These are phyloP conservation scores for Camelina neglecta DNA, from an alignment of 345 rosid species.

Conservation along the genomic window DNA sequence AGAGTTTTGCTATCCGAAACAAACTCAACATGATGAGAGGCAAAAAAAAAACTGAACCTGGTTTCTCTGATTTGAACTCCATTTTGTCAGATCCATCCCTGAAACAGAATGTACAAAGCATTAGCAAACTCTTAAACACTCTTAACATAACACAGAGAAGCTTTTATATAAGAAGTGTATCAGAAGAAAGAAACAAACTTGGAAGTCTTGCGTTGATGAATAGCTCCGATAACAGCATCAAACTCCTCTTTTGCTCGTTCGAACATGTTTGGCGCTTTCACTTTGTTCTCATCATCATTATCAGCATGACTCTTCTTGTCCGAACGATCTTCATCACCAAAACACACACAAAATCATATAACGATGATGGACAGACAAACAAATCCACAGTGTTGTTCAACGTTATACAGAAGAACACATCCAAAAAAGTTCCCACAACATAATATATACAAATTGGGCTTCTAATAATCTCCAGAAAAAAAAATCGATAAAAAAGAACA, in stretches of 20 bases:
- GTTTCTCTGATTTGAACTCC: slow-evolving; percentile 44
- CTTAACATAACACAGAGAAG: neutral
- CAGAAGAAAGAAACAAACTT: neutral
- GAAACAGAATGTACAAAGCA: slow-evolving; percentile 22
- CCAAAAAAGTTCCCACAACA: neutral
- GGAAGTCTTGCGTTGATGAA: slow-evolving; percentile 51
- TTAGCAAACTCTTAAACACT: slow-evolving; percentile 14
- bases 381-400: slow-evolving; percentile 8
- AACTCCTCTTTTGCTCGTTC: slow-evolving; percentile 71
- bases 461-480: neutral
- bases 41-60: slow-evolving; percentile 40
- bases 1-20: neutral
- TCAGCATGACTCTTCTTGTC: slow-evolving; percentile 49
- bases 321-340: slow-evolving; percentile 34
- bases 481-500: neutral
- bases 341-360: neutral
- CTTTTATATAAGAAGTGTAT: neutral
- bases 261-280: slow-evolving; percentile 65
- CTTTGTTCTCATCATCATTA: slow-evolving; percentile 54
- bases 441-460: too few species aligned
- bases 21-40: neutral
- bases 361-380: slow-evolving; percentile 3
- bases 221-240: slow-evolving; percentile 58
- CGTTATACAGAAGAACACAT: slow-evolving; percentile 1
- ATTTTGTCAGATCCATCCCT: slow-evolving; percentile 47